Evolutionary conservation across 306 rosid genomes (phyloP).

Genomic region (Lablab purpureus): DNA sequence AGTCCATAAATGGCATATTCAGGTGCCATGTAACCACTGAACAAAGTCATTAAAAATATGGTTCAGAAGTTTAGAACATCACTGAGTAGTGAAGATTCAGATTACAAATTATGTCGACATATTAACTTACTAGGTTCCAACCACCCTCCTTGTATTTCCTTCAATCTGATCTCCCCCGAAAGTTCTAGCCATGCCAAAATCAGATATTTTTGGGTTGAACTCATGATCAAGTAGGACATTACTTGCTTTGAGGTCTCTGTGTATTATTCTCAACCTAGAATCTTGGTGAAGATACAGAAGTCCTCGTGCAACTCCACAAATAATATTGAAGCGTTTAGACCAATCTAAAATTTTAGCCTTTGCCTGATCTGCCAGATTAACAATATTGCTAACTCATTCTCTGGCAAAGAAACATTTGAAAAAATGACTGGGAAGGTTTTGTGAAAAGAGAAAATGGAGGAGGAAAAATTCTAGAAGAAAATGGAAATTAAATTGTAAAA

Average conservation of each 20-base stretch:
- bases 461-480: constrained; percentile 1
- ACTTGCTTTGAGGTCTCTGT: constrained; percentile 50
- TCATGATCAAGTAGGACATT: constrained; percentile 46
- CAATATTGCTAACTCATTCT: constrained; percentile 9
- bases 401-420: background rate
- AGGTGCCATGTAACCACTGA: constrained; percentile 51
- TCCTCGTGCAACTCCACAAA: constrained; percentile 62
- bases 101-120: background rate
- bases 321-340: constrained; percentile 55
- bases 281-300: constrained; percentile 70
- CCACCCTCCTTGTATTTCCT: constrained; percentile 47
- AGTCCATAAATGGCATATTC: constrained; percentile 49
- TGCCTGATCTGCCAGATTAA: constrained; percentile 40
- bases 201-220: constrained; percentile 47
- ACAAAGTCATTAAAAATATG: background rate
- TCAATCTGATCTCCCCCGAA: constrained; percentile 49
- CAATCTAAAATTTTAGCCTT: constrained; percentile 48
- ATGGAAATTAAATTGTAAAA: constrained; percentile 16
- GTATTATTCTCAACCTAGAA: constrained; percentile 51
- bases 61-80: background rate
- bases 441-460: background rate
- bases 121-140: constrained; percentile 54
- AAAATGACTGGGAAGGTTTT: background rate
- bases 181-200: constrained; percentile 54
- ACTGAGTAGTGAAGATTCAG: background rate